These are phyloP conservation scores for Linaria vulgaris DNA, from an alignment of 257 asterid species.

Conservation along the genomic window DNA sequence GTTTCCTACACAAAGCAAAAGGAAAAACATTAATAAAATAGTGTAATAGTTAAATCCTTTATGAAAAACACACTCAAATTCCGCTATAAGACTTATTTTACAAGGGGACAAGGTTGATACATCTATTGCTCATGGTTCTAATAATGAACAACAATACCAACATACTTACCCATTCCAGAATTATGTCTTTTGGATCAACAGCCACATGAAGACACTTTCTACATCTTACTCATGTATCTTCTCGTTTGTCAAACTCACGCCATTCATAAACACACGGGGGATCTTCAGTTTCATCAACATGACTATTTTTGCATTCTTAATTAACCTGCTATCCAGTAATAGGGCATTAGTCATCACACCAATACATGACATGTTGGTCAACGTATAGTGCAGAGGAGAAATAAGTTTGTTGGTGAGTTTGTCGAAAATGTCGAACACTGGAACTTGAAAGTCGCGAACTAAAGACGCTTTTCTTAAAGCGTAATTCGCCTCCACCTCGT, in stretches of 20 bases:
- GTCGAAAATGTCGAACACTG: no score
- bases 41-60: not conserved
- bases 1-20: slow-evolving; percentile 30
- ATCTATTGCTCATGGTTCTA: not conserved
- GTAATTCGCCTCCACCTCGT: no score
- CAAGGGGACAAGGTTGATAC: not conserved
- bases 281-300: slow-evolving; percentile 27
- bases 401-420: no score
- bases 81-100: not conserved
- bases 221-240: slow-evolving; percentile 44
- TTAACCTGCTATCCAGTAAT: slow-evolving; percentile 28
- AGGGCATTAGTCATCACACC: slow-evolving; percentile 17
- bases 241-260: slow-evolving; percentile 38
- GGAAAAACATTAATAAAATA: not conserved
- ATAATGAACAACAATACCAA: slow-evolving; percentile 4
- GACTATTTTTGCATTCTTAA: slow-evolving; percentile 11
- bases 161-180: slow-evolving; percentile 53
- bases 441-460: no score
- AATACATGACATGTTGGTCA: no score
- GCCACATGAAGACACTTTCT: slow-evolving; percentile 33
- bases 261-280: slow-evolving; percentile 28
- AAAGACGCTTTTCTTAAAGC: no score
- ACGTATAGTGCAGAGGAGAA: no score
- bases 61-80: slow-evolving; percentile 13
- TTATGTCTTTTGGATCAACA: slow-evolving; percentile 36